A percentile compares a stretch with the other conserved stretches of the same genome.
Conservation (phyloP, 805 yeast genomes). For the Saturnispora galanensis region DNA sequence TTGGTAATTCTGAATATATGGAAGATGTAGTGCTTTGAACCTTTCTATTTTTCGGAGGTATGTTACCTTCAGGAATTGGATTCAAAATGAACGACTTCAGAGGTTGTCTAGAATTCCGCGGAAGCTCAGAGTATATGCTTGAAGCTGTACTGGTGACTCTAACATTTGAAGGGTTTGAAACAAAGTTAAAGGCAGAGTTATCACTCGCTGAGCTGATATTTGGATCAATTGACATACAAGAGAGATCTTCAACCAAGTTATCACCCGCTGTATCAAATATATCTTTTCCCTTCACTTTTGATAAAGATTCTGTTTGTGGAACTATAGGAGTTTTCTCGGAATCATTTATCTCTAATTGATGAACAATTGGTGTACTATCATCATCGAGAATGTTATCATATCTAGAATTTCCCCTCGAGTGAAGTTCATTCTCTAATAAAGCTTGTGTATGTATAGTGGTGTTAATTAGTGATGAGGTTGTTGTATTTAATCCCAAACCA, state of each 20-base stretch:
- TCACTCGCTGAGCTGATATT: too few relatives aligned
- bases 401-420: neutral
- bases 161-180: neutral
- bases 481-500: neutral
- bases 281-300: conserved; percentile 2
- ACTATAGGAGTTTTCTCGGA: conserved; percentile 17
- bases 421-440: neutral
- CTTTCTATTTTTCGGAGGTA: neutral
- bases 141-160: conserved; percentile 15
- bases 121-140: conserved; percentile 18
- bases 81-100: neutral
- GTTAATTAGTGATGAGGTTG: neutral
- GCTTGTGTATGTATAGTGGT: conserved; percentile 5
- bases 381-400: neutral
- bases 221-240: neutral
- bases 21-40: conserved; percentile 16
- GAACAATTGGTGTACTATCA: conserved; percentile 9
- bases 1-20: conserved; percentile 15
- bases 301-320: conserved; percentile 1
- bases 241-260: conserved; percentile 3
- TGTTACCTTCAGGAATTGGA: conserved; percentile 4
- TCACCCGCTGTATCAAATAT: neutral
- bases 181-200: neutral
- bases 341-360: conserved; percentile 9
- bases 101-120: neutral